Evolutionary conservation across 495 filamentous ascomycete species (phyloP).

Genomic region (Penicillium egyptiacum): DNA sequence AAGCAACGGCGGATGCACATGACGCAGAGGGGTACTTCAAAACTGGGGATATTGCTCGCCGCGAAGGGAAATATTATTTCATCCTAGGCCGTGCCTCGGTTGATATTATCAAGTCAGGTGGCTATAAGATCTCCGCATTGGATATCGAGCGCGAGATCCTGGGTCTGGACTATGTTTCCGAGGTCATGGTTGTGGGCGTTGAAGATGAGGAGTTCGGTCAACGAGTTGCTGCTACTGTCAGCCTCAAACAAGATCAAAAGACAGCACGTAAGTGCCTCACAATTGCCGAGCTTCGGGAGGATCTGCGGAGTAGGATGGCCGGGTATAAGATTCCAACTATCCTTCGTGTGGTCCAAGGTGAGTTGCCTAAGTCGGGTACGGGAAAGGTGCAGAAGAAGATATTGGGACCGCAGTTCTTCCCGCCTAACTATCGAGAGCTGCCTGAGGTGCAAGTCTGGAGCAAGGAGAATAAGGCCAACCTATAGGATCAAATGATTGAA

Average conservation of each 20-base stretch:
- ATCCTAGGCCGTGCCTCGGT: constrained; percentile 50
- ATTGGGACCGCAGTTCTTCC: constrained; percentile 47
- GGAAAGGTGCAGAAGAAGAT: constrained; percentile 55
- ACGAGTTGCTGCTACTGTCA: constrained; percentile 49
- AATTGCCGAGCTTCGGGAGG: constrained; percentile 37
- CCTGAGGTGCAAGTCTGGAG: constrained; percentile 45
- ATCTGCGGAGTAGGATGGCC: constrained; percentile 39
- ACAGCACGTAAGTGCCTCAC: constrained; percentile 26
- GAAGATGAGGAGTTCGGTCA: constrained; percentile 48
- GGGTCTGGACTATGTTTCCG: constrained; percentile 36
- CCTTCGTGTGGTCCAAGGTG: constrained; percentile 41
- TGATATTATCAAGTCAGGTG: constrained; percentile 48
- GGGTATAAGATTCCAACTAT: constrained; percentile 53
- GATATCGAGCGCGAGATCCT: constrained; percentile 48
- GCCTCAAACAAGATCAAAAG: constrained; percentile 29
- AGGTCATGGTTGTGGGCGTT: constrained; percentile 50
- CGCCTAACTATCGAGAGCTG: constrained; percentile 31
- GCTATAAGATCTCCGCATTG: constrained; percentile 48
- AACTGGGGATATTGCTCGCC: constrained; percentile 49
- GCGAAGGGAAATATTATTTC: constrained; percentile 47
- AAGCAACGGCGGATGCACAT: constrained; percentile 37
- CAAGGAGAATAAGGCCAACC: constrained; percentile 15
- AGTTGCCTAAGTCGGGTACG: constrained; percentile 49
- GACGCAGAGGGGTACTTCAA: constrained; percentile 46
- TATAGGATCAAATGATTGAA: constrained; percentile 10